These are phyloP conservation scores for Penicillium paradoxum DNA, from an alignment of 495 filamentous ascomycete genomes.

Conservation along the genomic window DNA sequence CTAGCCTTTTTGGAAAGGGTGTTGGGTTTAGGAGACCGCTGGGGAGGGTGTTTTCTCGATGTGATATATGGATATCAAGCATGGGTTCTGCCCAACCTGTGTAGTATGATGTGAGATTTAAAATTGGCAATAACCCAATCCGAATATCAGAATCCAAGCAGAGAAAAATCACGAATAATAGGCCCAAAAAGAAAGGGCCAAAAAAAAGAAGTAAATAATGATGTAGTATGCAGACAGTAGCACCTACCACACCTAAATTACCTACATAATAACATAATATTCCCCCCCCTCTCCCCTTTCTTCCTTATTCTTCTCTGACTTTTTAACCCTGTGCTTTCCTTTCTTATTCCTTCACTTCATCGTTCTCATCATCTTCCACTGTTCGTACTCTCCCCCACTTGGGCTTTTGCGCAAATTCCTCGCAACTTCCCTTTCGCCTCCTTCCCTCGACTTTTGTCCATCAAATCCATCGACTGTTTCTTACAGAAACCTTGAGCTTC, in stretches of 20 bases:
- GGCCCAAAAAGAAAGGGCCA: not conserved
- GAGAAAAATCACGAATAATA: not conserved
- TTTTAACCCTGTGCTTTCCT: conserved; percentile 9
- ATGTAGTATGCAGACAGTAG: conserved; percentile 21
- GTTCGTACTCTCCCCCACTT: not conserved
- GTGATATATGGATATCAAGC: conserved; percentile 7
- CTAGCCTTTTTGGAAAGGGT: conserved; percentile 9
- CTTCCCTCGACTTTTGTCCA: not conserved
- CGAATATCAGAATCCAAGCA: not conserved
- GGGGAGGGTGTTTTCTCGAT: conserved; percentile 13
- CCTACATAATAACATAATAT: conserved; percentile 2
- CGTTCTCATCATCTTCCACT: not conserved
- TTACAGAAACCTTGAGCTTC: not conserved
- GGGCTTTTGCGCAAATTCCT: not conserved
- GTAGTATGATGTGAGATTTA: not conserved
- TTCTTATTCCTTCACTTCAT: conserved; percentile 1
- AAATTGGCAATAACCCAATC: too few species aligned
- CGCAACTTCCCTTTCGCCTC: not conserved
- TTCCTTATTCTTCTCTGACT: conserved; percentile 9
- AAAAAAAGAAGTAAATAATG: conserved; percentile 5
- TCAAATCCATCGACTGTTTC: not conserved
- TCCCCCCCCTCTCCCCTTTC: conserved; percentile 7
- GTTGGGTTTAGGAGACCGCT: too few species aligned
- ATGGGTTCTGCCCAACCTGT: not conserved
- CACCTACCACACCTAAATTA: conserved; percentile 31